Evolutionary conservation across 2,329 filamentous ascomycete genomes (phyloP).

Genomic region (Beauveria varroae): DNA sequence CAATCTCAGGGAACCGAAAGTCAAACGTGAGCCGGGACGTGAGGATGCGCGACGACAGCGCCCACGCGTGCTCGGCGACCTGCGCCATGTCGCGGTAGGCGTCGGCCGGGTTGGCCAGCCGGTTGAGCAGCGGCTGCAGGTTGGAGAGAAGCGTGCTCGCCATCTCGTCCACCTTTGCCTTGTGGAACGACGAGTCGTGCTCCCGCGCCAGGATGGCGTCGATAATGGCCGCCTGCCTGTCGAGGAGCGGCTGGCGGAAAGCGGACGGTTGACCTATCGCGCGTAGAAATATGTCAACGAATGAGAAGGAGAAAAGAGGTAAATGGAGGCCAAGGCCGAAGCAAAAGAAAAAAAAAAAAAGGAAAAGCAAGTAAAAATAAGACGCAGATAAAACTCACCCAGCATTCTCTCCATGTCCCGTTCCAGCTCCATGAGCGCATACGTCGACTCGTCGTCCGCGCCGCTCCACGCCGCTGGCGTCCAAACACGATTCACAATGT

Average conservation of each 20-base stretch:
- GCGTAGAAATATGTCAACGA: background rate
- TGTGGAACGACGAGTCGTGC: constrained; percentile 23
- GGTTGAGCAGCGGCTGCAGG: constrained; percentile 33
- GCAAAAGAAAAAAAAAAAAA: too few species aligned
- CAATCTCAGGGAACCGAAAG: constrained; percentile 43
- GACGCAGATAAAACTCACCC: constrained; percentile 19
- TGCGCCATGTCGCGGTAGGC: constrained; percentile 36
- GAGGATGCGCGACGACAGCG: constrained; percentile 40
- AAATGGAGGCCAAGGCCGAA: background rate
- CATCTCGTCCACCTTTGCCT: constrained; percentile 33
- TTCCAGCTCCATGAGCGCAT: constrained; percentile 28
- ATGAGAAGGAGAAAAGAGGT: too few species aligned
- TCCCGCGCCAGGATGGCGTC: constrained; percentile 30
- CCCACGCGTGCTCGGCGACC: constrained; percentile 35
- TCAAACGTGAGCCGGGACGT: constrained; percentile 36
- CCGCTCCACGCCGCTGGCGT: constrained; percentile 32
- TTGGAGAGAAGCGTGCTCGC: constrained; percentile 30
- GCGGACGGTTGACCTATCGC: constrained; percentile 26
- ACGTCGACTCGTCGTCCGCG: constrained; percentile 27
- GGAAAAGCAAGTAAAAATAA: background rate
- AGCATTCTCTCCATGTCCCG: constrained; percentile 28
- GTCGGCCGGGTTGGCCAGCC: constrained; percentile 23
- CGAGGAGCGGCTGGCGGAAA: constrained; percentile 32
- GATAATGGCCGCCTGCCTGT: constrained; percentile 29
- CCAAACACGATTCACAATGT: constrained; percentile 35